phyloP scores from a whole-genome alignment of 1,139 yeast genomes.

The Nakaseomyces sp. region DNA sequence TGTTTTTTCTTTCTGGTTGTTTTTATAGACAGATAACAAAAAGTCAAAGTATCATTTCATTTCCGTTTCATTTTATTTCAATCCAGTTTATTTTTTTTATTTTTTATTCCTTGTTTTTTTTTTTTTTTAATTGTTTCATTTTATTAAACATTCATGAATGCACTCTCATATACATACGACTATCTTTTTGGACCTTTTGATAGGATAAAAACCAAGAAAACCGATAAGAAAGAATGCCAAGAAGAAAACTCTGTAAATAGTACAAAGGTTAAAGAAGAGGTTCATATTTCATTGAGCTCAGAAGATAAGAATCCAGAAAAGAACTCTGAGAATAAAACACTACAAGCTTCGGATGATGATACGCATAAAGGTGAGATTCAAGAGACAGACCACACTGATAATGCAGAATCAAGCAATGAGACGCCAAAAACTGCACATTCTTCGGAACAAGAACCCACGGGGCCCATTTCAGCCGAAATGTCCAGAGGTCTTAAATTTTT shows the following conservation, averaged over 20 bases:
- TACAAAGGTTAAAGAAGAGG: not conserved
- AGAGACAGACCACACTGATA: too few species aligned
- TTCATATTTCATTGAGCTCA: not conserved
- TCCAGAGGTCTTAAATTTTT: constrained; percentile 1
- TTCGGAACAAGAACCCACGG: not conserved
- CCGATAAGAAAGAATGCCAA: not conserved
- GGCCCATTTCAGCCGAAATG: not conserved
- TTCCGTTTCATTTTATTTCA: not conserved
- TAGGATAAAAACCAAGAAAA: not conserved
- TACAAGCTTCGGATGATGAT: too few species aligned
- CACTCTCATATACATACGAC: constrained; percentile 1
- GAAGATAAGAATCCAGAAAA: not conserved
- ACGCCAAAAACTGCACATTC: not conserved
- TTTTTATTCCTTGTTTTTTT: not conserved
- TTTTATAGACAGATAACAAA: too few species aligned
- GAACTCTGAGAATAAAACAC: too few species aligned
- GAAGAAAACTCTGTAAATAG: not conserved
- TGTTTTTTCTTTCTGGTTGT: too few species aligned
- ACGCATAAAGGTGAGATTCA: too few species aligned
- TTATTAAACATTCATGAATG: constrained; percentile 2
- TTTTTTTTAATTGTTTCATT: not conserved
- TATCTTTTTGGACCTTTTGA: not conserved
- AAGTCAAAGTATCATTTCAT: too few species aligned
- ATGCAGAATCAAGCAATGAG: too few species aligned
- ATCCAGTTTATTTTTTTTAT: not conserved